Evolutionary conservation across 345 rosid species (phyloP), one percentile per base, ranked within the genome.

Genomic region (Linum trigynum): DNA sequence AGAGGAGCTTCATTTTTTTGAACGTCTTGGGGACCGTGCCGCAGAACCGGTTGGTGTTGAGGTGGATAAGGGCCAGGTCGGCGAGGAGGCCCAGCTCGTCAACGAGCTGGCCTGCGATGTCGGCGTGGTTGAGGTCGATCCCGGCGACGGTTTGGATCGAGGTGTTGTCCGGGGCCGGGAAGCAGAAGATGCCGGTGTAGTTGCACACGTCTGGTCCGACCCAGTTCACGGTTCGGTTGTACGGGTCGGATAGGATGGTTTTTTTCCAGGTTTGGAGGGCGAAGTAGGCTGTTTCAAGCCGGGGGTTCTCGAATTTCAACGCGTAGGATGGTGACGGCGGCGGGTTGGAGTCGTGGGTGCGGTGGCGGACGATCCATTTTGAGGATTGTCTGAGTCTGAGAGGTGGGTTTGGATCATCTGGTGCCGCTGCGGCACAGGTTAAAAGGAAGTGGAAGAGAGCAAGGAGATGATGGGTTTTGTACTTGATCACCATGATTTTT

Each of bases 251-350:
- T 55, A 87, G 70, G 60, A 89, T 83, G 58, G 83, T 77, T 17
- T 67, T 81, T 43, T 84, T 92, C 98, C 98, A 92, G 15, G 91
- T 80, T 78, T 86, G 96, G 57, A 92, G 77, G 8, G 95, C 96
- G 48, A 85, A 71, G 84, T 89, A 89, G 60, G 96, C 92, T 17
- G 42, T 68, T 68, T 67, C 68, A 0, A 73, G 78, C 69, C 92
- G 78, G n/a, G 64, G 65, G 72, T 85, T 91, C 23, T 82, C 86
- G 50, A 88, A 88, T 4, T 42, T 57, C 15, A 48, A 48, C 14
- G 53, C 12, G 15, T 48, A 48, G 15, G 45, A 41, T 48, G 53
- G 53, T 48, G 15, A 41, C 9, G 45, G 45, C 45, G 45, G 45
- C 9, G 45, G 2, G 51, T 5, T 1, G 51, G 7, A 5, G 51